Evolutionary conservation across 768 basidiomycete genomes (phyloP).

Genomic region (Naganishia kalamii): DNA sequence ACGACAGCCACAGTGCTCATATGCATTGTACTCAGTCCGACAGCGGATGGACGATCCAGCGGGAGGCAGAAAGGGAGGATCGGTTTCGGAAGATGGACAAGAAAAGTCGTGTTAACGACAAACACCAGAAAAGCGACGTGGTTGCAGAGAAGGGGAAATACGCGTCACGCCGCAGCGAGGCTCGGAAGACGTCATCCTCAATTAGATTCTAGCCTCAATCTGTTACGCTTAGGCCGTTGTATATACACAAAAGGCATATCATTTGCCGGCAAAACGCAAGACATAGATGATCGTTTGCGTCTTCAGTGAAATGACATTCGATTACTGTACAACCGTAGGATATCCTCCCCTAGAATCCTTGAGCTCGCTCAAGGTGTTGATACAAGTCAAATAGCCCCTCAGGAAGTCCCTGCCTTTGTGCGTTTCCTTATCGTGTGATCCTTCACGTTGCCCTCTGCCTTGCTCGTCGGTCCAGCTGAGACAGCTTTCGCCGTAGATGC

Average conservation of each 20-base stretch:
- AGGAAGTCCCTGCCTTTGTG: background rate
- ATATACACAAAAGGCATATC: background rate
- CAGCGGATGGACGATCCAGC: background rate
- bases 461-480: too few species aligned
- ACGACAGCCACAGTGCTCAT: background rate
- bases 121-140: background rate
- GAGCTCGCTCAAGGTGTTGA: background rate
- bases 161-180: background rate
- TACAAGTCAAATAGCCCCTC: background rate
- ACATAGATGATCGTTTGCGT: background rate
- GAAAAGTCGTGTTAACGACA: conserved; percentile 1
- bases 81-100: conserved; percentile 1
- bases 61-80: background rate
- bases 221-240: background rate
- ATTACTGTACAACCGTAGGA: background rate
- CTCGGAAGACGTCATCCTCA: background rate
- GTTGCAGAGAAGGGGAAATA: background rate
- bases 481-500: background rate
- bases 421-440: background rate
- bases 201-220: background rate
- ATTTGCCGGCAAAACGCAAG: background rate
- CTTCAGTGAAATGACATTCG: too few species aligned
- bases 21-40: background rate
- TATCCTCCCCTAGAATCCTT: background rate
- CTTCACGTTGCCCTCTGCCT: background rate